These are phyloP conservation scores for Prototheca wickerhamii DNA, from an alignment of 163 green algal genomes.

Conservation along the genomic window DNA sequence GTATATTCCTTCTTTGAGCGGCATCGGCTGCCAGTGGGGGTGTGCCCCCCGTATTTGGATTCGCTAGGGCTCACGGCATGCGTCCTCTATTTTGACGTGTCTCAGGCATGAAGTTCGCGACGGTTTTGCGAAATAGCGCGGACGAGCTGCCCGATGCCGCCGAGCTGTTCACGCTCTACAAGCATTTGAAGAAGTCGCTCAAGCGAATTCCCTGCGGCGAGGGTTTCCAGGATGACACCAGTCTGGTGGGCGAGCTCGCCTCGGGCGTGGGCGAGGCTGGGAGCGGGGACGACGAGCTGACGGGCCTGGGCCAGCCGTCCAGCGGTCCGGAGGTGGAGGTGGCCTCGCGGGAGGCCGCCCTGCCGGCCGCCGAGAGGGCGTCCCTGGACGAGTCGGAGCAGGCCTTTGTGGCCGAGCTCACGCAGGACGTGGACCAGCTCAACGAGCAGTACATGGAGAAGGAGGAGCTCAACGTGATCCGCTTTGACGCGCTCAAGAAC, in stretches of 20 bases:
- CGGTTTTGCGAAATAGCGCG: constrained; percentile 7
- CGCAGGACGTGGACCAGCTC: constrained; percentile 30
- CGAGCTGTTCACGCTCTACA: constrained; percentile 25
- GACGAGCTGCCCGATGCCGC: constrained; percentile 18
- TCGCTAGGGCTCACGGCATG: too few relatives aligned
- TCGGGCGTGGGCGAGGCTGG: neutral
- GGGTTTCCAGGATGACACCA: neutral
- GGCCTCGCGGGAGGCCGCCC: neutral
- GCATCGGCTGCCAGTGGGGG: too few relatives aligned
- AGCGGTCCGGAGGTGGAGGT: neutral
- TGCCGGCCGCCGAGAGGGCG: neutral
- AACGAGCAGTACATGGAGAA: constrained; percentile 73
- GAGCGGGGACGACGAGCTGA: constrained; percentile 1
- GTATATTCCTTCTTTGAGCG: too few relatives aligned
- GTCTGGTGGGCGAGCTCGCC: neutral
- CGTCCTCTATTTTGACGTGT: too few relatives aligned
- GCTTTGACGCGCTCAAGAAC: constrained; percentile 3
- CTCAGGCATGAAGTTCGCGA: constrained; percentile 24
- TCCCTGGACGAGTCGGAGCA: constrained; percentile 9
- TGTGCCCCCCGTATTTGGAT: too few relatives aligned
- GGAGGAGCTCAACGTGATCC: constrained; percentile 70
- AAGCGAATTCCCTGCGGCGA: constrained; percentile 9
- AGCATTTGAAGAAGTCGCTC: constrained; percentile 27
- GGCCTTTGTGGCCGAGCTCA: constrained; percentile 20
- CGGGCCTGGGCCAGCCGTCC: neutral